phyloP scores from a whole-genome alignment of 2,329 filamentous ascomycete genomes.

The Xylariales sp. region DNA sequence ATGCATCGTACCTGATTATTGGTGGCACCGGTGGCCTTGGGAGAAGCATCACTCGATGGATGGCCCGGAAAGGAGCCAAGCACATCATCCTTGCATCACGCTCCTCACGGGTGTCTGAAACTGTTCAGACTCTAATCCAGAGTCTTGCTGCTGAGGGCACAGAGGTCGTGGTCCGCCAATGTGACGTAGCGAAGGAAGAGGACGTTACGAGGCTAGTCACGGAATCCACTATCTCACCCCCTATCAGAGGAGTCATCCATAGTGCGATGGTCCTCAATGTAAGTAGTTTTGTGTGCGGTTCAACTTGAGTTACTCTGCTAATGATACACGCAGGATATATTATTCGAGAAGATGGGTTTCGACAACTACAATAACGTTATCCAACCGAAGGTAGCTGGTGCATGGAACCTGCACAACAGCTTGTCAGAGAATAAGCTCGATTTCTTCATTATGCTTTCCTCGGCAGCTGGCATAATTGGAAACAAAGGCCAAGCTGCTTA shows the following conservation, averaged over 20 bases:
- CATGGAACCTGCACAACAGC: neutral
- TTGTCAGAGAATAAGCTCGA: conserved; percentile 36
- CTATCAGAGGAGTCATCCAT: conserved; percentile 11
- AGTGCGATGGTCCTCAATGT: conserved; percentile 12
- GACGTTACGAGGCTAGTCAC: neutral
- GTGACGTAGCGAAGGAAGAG: neutral
- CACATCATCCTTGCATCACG: neutral
- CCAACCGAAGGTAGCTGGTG: conserved; percentile 19
- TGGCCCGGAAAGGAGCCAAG: conserved; percentile 13
- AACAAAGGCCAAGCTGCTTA: conserved; percentile 2
- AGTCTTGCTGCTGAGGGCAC: neutral
- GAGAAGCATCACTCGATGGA: conserved; percentile 12
- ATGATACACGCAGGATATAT: conserved; percentile 39
- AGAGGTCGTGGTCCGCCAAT: neutral
- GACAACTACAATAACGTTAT: conserved; percentile 43
- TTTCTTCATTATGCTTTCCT: conserved; percentile 25
- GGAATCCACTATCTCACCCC: conserved; percentile 7
- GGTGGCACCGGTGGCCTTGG: conserved; percentile 20
- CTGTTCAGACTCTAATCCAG: neutral
- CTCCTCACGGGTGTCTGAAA: neutral
- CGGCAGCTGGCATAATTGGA: neutral
- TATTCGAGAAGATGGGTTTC: conserved; percentile 49
- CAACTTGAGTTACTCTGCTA: neutral
- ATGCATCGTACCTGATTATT: conserved; percentile 15
- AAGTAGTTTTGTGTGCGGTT: neutral